These are phyloP conservation scores for Chrysanthemum lavandulifolium DNA, from an alignment of 129 eudicot genomes.

Conservation along the genomic window DNA sequence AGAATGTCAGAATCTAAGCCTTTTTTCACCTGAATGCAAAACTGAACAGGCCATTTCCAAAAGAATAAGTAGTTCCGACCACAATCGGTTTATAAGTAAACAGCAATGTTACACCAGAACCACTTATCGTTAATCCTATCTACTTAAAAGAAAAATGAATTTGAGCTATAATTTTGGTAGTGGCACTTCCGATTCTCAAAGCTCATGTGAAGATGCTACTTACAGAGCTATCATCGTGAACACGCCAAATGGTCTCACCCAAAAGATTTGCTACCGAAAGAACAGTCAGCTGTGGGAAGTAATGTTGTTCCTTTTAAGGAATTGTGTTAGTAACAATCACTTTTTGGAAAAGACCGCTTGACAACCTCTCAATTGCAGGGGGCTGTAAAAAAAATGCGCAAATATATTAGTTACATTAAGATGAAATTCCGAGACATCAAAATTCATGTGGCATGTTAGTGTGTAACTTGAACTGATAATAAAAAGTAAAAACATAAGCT, in stretches of 20 bases:
- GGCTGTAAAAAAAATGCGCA: conserved; percentile 42
- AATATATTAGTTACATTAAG: no score
- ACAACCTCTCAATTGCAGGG: conserved; percentile 44
- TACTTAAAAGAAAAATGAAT: no score
- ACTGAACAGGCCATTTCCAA: neutral
- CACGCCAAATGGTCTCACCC: conserved; percentile 79
- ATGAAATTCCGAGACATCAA: neutral
- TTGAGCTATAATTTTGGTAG: neutral
- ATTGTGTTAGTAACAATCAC: conserved; percentile 54
- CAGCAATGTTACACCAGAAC: no score
- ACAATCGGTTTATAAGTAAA: no score
- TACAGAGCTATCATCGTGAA: conserved; percentile 35
- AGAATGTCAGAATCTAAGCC: neutral
- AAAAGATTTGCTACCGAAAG: conserved; percentile 74
- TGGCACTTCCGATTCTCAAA: conserved; percentile 3
- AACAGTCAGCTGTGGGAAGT: conserved; percentile 78
- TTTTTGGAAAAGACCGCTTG: neutral
- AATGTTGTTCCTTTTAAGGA: conserved; percentile 54
- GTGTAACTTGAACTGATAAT: neutral
- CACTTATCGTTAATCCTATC: no score
- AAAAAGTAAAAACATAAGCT: no score
- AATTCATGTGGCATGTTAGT: neutral
- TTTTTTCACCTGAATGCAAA: neutral
- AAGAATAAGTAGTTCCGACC: conserved; percentile 9
- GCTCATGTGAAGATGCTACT: conserved; percentile 21